These are phyloP conservation scores for Hanseniaspora lindneri DNA, from an alignment of 805 yeast species.

Conservation along the genomic window DNA sequence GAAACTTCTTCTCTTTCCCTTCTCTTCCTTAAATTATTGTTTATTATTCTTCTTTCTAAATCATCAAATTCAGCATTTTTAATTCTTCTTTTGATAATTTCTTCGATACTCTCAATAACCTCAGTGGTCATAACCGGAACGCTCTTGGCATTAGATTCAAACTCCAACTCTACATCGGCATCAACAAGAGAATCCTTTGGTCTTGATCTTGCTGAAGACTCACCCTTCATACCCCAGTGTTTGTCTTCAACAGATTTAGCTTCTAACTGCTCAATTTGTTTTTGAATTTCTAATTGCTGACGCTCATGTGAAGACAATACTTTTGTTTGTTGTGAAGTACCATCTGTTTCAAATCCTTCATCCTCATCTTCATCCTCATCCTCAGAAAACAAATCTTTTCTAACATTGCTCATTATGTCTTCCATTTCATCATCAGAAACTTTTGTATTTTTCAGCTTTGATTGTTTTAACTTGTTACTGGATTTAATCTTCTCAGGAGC, in stretches of 20 bases:
- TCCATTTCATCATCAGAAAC: slow-evolving; percentile 50
- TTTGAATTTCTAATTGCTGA: slow-evolving; percentile 64
- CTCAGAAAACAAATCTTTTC: slow-evolving; percentile 50
- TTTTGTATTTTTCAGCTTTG: slow-evolving; percentile 17
- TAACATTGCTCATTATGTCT: slow-evolving; percentile 47
- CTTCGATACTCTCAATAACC: slow-evolving; percentile 76
- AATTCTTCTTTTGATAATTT: slow-evolving; percentile 73
- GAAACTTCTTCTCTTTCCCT: slow-evolving; percentile 52
- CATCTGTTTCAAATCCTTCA: slow-evolving; percentile 20
- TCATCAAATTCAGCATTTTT: slow-evolving; percentile 71
- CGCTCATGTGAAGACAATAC: slow-evolving; percentile 63
- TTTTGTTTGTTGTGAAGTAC: slow-evolving; percentile 19
- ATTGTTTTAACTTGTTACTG: no score
- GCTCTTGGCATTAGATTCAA: slow-evolving; percentile 88
- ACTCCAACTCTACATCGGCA: slow-evolving; percentile 55
- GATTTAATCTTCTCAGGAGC: slow-evolving; percentile 21
- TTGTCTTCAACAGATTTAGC: slow-evolving; percentile 81
- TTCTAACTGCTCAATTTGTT: slow-evolving; percentile 69
- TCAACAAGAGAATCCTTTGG: slow-evolving; percentile 74
- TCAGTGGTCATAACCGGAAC: slow-evolving; percentile 91
- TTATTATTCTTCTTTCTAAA: slow-evolving; percentile 57
- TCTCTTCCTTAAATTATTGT: slow-evolving; percentile 53
- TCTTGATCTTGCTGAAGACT: slow-evolving; percentile 67
- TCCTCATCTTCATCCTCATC: slow-evolving; percentile 29
- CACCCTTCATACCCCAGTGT: slow-evolving; percentile 92